phyloP scores from a whole-genome alignment of 2,329 filamentous ascomycete genomes.

The Penicillium oxalicum region DNA sequence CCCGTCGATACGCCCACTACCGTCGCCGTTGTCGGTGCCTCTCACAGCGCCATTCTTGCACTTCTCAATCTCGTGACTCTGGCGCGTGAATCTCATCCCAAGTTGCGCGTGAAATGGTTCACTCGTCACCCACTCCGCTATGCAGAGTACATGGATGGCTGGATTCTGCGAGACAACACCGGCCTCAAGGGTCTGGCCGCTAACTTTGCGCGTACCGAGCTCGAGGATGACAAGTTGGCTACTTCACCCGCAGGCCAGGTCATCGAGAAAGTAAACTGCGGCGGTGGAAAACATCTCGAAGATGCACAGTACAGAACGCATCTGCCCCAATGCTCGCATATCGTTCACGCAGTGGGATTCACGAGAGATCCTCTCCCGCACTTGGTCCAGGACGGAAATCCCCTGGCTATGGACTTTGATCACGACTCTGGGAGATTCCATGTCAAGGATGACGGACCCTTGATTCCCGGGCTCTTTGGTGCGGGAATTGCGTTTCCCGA shows the following conservation, averaged over 20 bases:
- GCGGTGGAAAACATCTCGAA: slow-evolving; percentile 35
- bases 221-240: slow-evolving; percentile 49
- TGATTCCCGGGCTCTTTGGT: slow-evolving; percentile 51
- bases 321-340: slow-evolving; percentile 47
- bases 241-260: slow-evolving; percentile 43
- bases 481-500: slow-evolving; percentile 62
- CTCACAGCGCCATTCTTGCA: slow-evolving; percentile 58
- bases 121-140: slow-evolving; percentile 56
- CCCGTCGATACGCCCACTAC: slow-evolving; percentile 33
- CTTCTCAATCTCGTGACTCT: slow-evolving; percentile 56
- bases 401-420: slow-evolving; percentile 26
- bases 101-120: slow-evolving; percentile 57
- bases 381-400: slow-evolving; percentile 34
- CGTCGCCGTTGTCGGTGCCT: slow-evolving; percentile 56
- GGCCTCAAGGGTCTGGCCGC: slow-evolving; percentile 59
- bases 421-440: slow-evolving; percentile 43
- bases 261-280: slow-evolving; percentile 45
- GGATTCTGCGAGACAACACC: slow-evolving; percentile 61
- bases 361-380: slow-evolving; percentile 46
- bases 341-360: slow-evolving; percentile 58
- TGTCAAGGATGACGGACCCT: slow-evolving; percentile 34
- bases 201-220: slow-evolving; percentile 52
- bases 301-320: slow-evolving; percentile 41
- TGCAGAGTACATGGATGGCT: slow-evolving; percentile 56
- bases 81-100: slow-evolving; percentile 46